Percentiles rank a stretch among this genome's conserved stretches.
phyloP scores from a whole-genome alignment of 495 filamentous ascomycete genomes.

The Aspergillus funiculosus region DNA sequence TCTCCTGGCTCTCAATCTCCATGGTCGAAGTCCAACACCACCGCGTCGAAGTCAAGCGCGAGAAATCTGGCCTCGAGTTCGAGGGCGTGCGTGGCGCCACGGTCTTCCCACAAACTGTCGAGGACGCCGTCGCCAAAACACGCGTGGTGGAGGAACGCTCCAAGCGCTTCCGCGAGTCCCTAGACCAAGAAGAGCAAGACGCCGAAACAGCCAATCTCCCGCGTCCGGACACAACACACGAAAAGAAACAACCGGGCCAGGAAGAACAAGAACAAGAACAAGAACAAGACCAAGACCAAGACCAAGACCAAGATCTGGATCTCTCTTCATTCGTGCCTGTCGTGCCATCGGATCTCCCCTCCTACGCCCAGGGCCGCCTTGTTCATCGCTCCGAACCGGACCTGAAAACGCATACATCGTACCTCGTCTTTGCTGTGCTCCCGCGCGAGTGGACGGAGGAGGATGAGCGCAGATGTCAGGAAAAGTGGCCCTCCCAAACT shows the following conservation, averaged over 20 bases:
- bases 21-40: conserved; percentile 82
- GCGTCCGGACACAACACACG: conserved; percentile 21
- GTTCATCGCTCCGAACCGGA: conserved; percentile 78
- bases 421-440: conserved; percentile 87
- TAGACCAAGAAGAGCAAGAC: conserved; percentile 7
- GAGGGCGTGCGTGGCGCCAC: conserved; percentile 56
- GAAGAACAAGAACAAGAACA: conserved; percentile 3
- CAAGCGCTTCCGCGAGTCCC: conserved; percentile 46
- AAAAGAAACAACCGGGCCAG: conserved; percentile 20
- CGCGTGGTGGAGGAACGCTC: conserved; percentile 64
- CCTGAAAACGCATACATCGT: conserved; percentile 90
- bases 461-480: conserved; percentile 65
- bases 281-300: conserved; percentile 19
- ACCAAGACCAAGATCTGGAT: conserved; percentile 13
- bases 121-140: conserved; percentile 68
- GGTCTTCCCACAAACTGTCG: conserved; percentile 59
- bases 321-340: conserved; percentile 4
- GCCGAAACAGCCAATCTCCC: conserved; percentile 4
- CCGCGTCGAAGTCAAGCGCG: conserved; percentile 73
- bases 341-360: conserved; percentile 14
- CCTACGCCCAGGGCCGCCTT: conserved; percentile 62
- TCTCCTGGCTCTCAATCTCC: conserved; percentile 84
- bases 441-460: conserved; percentile 78
- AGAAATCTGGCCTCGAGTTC: conserved; percentile 62
- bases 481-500: conserved; percentile 52